Base-by-base conservation (phyloP, 1,284 basidiomycete species). In the Fistulina hepatica region DNA sequence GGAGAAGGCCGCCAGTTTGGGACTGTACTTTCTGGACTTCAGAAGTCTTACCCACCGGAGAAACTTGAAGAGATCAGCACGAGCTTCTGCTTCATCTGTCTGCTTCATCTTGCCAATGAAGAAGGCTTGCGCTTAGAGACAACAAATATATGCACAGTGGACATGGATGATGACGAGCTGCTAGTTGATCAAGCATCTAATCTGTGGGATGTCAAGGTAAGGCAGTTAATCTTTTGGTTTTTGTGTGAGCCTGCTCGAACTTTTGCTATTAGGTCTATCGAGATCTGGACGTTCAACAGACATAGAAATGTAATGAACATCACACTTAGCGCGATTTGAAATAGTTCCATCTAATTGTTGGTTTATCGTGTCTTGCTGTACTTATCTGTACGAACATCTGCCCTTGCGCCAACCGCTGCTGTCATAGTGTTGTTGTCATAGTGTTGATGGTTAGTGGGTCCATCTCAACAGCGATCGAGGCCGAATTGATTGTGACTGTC, bases 11-110 rank as follows among this genome's bases (percentile, higher is more conserved):
- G 85, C 25, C 71, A 76, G 35, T 95, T 98, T 58, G 76, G 81
- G 37, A 71, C 73, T 34, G 91, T 98, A 44, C 85, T 98, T 46
- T 71, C 76, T 1, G 80, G 78, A 12, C 67, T 99, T 24, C 78
- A 85, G 47, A 70, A 65, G 36, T 73, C 81, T 6, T 98, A 98
- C 58, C 86, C 94, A 0, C 68, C 69, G 44, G 91, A 97, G 31
- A 95, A 93, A 67, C 85, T 98, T 81, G 80, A 85, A 32, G 95
- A 99, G 51, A 97, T 98, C 58, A 95, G 91, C 56, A 98, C 95
- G 7, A 95, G 90, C 45, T 98, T 97, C 76, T 98, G 94, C 60
- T 99, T 98, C 67, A 99, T 98, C 57, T 98, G 94, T 54, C 63
- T 98, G 23, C 63, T 95, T 22, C 92, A 97, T 63, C 67, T 98